Conservation (phyloP, 768 basidiomycete species). For the Rhizopogon roseolus region DNA sequence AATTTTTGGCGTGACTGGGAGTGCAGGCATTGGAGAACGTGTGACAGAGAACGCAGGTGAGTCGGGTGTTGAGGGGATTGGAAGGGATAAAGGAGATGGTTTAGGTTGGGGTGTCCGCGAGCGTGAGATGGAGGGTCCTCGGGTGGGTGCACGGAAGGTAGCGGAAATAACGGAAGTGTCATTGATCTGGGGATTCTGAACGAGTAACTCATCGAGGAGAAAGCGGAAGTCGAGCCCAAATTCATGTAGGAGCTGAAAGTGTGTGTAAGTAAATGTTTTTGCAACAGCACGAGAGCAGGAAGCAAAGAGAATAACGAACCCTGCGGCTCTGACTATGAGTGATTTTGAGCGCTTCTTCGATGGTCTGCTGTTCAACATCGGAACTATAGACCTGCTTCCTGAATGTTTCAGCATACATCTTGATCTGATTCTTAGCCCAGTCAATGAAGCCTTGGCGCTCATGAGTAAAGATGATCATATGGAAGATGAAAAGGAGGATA, state of each 20-base stretch:
- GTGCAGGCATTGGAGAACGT: slow-evolving; percentile 18
- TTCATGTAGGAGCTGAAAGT: slow-evolving; percentile 73
- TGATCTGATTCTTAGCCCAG: slow-evolving; percentile 88
- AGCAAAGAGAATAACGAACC: slow-evolving; percentile 38
- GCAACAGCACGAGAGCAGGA: not conserved
- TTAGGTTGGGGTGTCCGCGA: slow-evolving; percentile 11
- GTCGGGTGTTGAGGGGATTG: slow-evolving; percentile 15
- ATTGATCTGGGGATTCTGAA: slow-evolving; percentile 43
- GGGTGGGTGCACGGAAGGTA: slow-evolving; percentile 14
- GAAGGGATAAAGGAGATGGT: slow-evolving; percentile 1
- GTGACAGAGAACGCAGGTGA: slow-evolving; percentile 23
- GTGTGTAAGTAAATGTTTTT: not conserved
- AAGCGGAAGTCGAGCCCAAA: slow-evolving; percentile 93
- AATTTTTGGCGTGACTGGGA: slow-evolving; percentile 13
- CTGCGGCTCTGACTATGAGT: slow-evolving; percentile 80
- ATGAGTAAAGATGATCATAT: not conserved
- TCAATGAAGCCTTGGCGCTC: slow-evolving; percentile 73
- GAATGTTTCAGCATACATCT: slow-evolving; percentile 80
- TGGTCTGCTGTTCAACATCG: slow-evolving; percentile 63
- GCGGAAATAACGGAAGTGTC: slow-evolving; percentile 23
- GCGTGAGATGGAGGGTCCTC: slow-evolving; percentile 17
- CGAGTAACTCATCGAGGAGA: slow-evolving; percentile 73
- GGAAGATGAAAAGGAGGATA: slow-evolving; percentile 4
- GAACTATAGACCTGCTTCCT: slow-evolving; percentile 87
- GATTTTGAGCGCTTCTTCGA: slow-evolving; percentile 76